Evolutionary conservation across 352 stramenopile genomes (phyloP), one percentile per base, ranked within the genome.

Genomic region (Plasmopara viticola): DNA sequence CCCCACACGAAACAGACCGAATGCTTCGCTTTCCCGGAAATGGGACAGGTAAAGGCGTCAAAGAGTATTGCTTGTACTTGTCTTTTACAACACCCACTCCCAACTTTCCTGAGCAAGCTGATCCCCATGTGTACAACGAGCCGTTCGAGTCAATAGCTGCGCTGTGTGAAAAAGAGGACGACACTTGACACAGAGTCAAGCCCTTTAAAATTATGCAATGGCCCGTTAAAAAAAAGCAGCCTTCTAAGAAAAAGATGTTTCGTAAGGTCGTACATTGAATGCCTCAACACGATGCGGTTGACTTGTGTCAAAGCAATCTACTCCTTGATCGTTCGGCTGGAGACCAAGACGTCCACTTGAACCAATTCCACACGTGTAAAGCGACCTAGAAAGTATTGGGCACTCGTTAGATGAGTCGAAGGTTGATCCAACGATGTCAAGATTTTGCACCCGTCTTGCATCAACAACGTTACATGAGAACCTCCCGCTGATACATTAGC

Each of bases 341-440:
- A 87, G 73, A 4, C 89, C 93, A 0, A 98, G 69, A 15, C 90
- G 73, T 6, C 91, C 93, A 34, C 68, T 86, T 6, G 72, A 57
- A 17, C 88, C 86, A 15, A 93, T 72, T 13, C 90, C 91, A 78
- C 87, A 97, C 13, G 86, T 95, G 61, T 97, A 97, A n/a, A 98
- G 47, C 29, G 73, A 74, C 8, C 76, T 87, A 38, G 8, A 52
- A 34, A 39, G 51, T 49, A 25, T 25, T 17, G 37, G 10, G 8
- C 30, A 31, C 13, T 4, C 3, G 18, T 44, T 49, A 53, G 15
- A 39, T 49, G 29, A 25, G 20, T 25, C 20, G 20, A 25, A 25
- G 20, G 20, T 25, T 25, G 20, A 25, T 25, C 20, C 20, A 25
- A 25, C 20, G 20, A 35, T 12, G 31, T 35, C 31, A 50, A 12